Percentiles rank a stretch among this genome's conserved stretches.
Evolutionary conservation across 2,329 filamentous ascomycete species (phyloP).

Genomic region (Aspergillus felis): DNA sequence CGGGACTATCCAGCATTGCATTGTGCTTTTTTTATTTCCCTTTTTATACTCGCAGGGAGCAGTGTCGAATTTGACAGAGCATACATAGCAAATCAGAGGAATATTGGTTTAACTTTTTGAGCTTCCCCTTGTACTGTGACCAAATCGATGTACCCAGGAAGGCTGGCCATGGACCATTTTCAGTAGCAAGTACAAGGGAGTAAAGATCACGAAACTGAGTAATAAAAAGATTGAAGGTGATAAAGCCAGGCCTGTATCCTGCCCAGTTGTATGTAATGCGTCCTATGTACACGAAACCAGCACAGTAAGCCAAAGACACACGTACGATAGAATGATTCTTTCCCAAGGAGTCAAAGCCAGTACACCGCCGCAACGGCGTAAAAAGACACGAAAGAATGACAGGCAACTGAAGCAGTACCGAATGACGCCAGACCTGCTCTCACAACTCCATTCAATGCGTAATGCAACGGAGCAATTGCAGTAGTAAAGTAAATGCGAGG

Average conservation of each 20-base stretch:
- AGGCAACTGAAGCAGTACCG: conserved; percentile 10
- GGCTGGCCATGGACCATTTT: too few relatives aligned
- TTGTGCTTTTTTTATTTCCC: not conserved
- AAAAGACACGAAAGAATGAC: conserved; percentile 4
- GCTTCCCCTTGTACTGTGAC: not conserved
- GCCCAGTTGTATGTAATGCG: not conserved
- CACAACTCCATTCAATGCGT: conserved; percentile 27
- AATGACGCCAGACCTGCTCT: conserved; percentile 19
- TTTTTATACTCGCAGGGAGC: not conserved
- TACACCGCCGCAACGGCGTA: not conserved
- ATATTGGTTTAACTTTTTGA: not conserved
- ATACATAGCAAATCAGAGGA: not conserved
- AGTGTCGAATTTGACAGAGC: not conserved
- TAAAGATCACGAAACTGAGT: not conserved
- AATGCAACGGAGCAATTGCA: conserved; percentile 16
- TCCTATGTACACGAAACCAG: conserved; percentile 4
- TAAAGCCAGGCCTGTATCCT: not conserved
- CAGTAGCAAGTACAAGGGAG: not conserved
- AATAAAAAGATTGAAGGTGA: not conserved
- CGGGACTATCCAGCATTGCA: not conserved
- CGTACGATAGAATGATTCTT: not conserved
- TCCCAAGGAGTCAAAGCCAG: conserved; percentile 4
- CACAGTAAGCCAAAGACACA: not conserved
- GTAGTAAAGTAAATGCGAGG: conserved; percentile 3
- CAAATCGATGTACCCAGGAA: too few relatives aligned